A percentile compares a stretch with the other conserved stretches of the same genome.
phyloP scores from a whole-genome alignment of 2,329 filamentous ascomycete species.

The Cryphonectria parasitica region DNA sequence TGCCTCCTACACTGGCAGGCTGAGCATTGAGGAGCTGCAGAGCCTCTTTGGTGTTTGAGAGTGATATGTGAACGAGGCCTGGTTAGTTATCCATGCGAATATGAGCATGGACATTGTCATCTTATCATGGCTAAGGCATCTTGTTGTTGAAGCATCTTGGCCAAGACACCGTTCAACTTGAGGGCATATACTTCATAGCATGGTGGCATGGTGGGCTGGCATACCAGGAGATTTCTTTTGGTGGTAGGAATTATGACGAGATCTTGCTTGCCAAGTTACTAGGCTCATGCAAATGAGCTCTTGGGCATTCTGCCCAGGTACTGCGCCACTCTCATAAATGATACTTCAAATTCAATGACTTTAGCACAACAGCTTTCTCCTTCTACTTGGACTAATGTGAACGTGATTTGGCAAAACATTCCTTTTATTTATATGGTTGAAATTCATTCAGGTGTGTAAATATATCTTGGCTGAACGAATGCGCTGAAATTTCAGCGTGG shows the following conservation, averaged over 20 bases:
- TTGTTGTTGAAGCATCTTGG: not conserved
- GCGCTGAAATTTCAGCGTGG: too few species aligned
- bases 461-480: too few species aligned
- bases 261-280: not conserved
- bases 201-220: not conserved
- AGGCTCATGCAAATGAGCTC: not conserved
- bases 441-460: too few species aligned
- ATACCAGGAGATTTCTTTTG: not conserved
- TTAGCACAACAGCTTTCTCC: not conserved
- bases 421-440: too few species aligned
- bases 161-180: not conserved
- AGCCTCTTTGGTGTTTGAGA: slow-evolving; percentile 17
- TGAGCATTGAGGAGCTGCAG: slow-evolving; percentile 13
- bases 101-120: too few species aligned
- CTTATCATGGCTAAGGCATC: not conserved
- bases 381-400: not conserved
- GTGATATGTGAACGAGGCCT: not conserved
- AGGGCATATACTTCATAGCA: not conserved
- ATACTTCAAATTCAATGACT: not conserved
- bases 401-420: too few species aligned
- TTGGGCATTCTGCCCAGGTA: not conserved
- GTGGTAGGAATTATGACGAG: not conserved
- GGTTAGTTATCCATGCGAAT: not conserved
- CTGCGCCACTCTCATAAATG: not conserved
- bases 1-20: not conserved